Conservation (phyloP, 148 eudicot genomes). For the Talinum fruticosum region DNA sequence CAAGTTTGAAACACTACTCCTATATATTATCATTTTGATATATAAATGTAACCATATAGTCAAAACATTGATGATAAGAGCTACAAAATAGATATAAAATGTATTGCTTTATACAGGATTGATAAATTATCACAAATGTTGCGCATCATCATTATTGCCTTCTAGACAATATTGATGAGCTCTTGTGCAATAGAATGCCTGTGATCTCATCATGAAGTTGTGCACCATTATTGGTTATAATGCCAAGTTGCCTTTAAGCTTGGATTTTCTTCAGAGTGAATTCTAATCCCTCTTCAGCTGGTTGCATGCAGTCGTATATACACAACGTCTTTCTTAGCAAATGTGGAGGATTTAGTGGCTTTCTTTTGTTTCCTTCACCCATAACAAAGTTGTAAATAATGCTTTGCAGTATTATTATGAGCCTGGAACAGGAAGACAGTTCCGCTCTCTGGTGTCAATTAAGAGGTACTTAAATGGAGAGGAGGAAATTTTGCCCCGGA, state of each 20-base stretch:
- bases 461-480: conserved; percentile 51
- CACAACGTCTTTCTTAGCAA: neutral
- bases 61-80: neutral
- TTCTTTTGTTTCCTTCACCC: neutral
- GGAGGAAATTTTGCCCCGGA: conserved; percentile 35
- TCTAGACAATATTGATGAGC: conserved; percentile 10
- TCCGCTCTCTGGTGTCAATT: conserved; percentile 59
- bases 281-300: neutral
- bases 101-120: too few species aligned
- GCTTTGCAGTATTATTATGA: conserved; percentile 76
- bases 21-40: neutral
- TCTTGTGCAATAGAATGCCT: neutral
- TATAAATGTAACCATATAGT: neutral
- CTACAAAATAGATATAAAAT: too few species aligned
- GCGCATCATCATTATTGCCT: too few species aligned
- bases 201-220: neutral
- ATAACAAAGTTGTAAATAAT: neutral
- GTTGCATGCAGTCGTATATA: neutral
- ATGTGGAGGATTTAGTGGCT: neutral
- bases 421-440: conserved; percentile 71
- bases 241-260: neutral
- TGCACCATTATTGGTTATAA: neutral
- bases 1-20: neutral
- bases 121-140: too few species aligned
- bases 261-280: neutral